Base-by-base conservation (phyloP, 495 filamentous ascomycete genomes). In the Aspergillus ostianus region DNA sequence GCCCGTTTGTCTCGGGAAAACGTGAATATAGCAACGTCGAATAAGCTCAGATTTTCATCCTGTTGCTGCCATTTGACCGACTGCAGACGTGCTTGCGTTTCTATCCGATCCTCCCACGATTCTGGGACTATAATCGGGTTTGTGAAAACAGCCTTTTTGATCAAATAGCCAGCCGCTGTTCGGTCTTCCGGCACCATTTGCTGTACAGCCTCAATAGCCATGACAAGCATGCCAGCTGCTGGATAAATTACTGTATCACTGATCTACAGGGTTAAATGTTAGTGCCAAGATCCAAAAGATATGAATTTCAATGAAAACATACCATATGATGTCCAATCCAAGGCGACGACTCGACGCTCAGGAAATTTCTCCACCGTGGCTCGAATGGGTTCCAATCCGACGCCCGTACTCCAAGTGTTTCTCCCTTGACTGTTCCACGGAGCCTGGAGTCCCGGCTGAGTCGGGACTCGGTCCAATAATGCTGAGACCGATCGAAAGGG, bases 261-360 rank as follows among this genome's bases (percentile, higher is more conserved):
- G 29, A 72, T 67, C 20, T 53, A 47, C 2, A 44, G 6, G 3
- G 0, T 15, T 17, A 1, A 52, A 26, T 52, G 18, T 17, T 2
- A 52, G 15, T n/a, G n/a, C n/a, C n/a, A n/a, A n/a, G n/a, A n/a
- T n/a, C n/a, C n/a, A n/a, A n/a, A n/a, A n/a, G n/a, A n/a, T n/a
- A n/a, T n/a, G n/a, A n/a, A n/a, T n/a, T n/a, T n/a, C n/a, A n/a
- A n/a, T n/a, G n/a, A n/a, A 54, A 3, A n/a, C 46, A 6, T 60
- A 58, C 57, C 21, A 17, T 41, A 58, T 82, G 80, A 47, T 80
- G 71, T 1, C 63, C 60, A 27, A 76, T 51, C 80, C 80, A 83
- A 2, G 75, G 76, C 1, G 65, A 62, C 7, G 76, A 65, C 9
- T 53, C 41, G 6, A 73, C 17, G 7, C 20, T 71, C 61, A 74